phyloP scores from a whole-genome alignment of 768 basidiomycete genomes.

The Glaciozyma martinii region DNA sequence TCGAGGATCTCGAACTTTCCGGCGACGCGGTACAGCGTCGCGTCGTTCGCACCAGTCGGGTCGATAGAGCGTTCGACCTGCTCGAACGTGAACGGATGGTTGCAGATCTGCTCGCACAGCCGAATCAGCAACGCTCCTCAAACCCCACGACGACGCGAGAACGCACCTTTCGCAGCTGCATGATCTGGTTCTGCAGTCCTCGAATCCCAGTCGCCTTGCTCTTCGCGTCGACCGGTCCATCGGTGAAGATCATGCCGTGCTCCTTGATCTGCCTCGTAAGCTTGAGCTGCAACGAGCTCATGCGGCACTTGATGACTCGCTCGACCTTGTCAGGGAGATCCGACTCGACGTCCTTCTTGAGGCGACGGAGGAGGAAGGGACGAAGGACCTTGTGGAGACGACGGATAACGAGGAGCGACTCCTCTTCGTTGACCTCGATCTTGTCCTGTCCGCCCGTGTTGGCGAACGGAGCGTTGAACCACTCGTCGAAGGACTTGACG shows the following conservation, averaged over 20 bases:
- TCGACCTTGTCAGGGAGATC: constrained; percentile 59
- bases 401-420: constrained; percentile 90
- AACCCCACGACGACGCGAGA: neutral
- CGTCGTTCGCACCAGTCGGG: constrained; percentile 68
- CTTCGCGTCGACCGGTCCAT: constrained; percentile 26
- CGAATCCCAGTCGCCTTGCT: constrained; percentile 72
- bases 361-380: constrained; percentile 84
- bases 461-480: constrained; percentile 99
- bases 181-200: constrained; percentile 86
- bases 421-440: constrained; percentile 99
- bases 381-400: constrained; percentile 74
- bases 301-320: constrained; percentile 69
- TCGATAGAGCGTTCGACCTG: constrained; percentile 91
- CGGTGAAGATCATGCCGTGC: constrained; percentile 60
- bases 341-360: constrained; percentile 87
- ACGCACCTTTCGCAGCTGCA: constrained; percentile 95
- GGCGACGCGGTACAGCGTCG: constrained; percentile 62
- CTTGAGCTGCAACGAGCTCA: constrained; percentile 53
- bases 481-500: constrained; percentile 97
- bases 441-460: constrained; percentile 96
- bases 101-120: constrained; percentile 63
- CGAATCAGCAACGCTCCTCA: neutral
- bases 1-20: constrained; percentile 91
- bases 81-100: constrained; percentile 89
- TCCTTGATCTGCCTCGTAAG: constrained; percentile 42